These are phyloP conservation scores for Ophiosphaerella korrae DNA, from an alignment of 2,329 filamentous ascomycete genomes.

Conservation along the genomic window DNA sequence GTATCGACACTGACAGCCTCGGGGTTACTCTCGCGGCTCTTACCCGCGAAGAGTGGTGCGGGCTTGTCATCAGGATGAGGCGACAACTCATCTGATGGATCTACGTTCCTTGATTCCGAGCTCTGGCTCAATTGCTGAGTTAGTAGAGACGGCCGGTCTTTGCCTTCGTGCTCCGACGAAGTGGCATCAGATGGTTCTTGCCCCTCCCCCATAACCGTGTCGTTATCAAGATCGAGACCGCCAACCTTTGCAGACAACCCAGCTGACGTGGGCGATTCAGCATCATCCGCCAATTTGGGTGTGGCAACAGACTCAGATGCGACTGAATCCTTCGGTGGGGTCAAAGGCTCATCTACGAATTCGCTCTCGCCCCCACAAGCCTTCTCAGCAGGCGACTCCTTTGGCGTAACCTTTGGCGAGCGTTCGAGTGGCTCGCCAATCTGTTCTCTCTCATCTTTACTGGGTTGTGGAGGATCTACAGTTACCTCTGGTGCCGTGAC, in stretches of 20 bases:
- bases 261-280: slow-evolving; percentile 56
- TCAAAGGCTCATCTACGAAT: slow-evolving; percentile 78
- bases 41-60: slow-evolving; percentile 65
- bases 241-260: slow-evolving; percentile 61
- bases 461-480: slow-evolving; percentile 63
- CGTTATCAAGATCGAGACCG: slow-evolving; percentile 64
- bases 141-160: slow-evolving; percentile 46
- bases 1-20: slow-evolving; percentile 35
- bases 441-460: slow-evolving; percentile 57
- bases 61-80: slow-evolving; percentile 71
- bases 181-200: slow-evolving; percentile 24
- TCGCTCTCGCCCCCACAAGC: slow-evolving; percentile 61
- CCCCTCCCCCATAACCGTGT: slow-evolving; percentile 55
- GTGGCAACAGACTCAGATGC: slow-evolving; percentile 23
- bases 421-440: slow-evolving; percentile 45
- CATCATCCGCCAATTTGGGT: slow-evolving; percentile 35
- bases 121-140: slow-evolving; percentile 50
- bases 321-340: slow-evolving; percentile 53
- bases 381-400: slow-evolving; percentile 29
- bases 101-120: slow-evolving; percentile 29
- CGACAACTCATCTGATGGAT: slow-evolving; percentile 47
- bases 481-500: slow-evolving; percentile 73
- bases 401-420: slow-evolving; percentile 52
- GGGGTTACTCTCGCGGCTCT: slow-evolving; percentile 39
- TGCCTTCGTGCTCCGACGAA: slow-evolving; percentile 30